Percentiles rank a stretch among this genome's conserved stretches.
phyloP scores from a whole-genome alignment of 2,329 filamentous ascomycete species.

The Penicillium paneum region DNA sequence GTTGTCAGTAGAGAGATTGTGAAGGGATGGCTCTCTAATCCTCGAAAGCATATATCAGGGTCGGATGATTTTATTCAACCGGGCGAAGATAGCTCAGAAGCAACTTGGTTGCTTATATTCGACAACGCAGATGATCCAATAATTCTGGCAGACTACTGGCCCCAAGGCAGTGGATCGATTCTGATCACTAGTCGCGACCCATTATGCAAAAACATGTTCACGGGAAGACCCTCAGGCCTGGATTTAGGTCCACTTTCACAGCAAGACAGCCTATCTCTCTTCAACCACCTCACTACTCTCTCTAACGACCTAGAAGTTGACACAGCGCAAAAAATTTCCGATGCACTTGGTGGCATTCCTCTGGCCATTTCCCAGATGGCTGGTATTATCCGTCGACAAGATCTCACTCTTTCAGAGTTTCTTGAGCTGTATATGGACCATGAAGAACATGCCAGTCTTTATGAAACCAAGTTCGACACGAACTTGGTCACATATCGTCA shows the following conservation, averaged over 20 bases:
- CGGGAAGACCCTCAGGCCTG: background rate
- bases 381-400: background rate
- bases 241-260: background rate
- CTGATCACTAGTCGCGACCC: background rate
- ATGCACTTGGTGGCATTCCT: background rate
- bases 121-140: background rate
- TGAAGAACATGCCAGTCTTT: background rate
- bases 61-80: background rate
- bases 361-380: background rate
- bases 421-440: background rate
- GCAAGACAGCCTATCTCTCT: background rate
- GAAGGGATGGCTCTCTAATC: slow-evolving; percentile 22
- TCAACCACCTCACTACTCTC: background rate
- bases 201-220: background rate
- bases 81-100: background rate
- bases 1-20: slow-evolving; percentile 24
- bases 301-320: background rate
- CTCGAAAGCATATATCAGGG: background rate
- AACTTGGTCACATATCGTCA: background rate
- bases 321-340: background rate
- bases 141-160: background rate
- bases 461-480: background rate
- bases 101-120: background rate
- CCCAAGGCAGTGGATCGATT: background rate
- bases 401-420: background rate